These are phyloP conservation scores for Phytophthora agathidicida DNA, from an alignment of 352 stramenopile species.

Conservation along the genomic window DNA sequence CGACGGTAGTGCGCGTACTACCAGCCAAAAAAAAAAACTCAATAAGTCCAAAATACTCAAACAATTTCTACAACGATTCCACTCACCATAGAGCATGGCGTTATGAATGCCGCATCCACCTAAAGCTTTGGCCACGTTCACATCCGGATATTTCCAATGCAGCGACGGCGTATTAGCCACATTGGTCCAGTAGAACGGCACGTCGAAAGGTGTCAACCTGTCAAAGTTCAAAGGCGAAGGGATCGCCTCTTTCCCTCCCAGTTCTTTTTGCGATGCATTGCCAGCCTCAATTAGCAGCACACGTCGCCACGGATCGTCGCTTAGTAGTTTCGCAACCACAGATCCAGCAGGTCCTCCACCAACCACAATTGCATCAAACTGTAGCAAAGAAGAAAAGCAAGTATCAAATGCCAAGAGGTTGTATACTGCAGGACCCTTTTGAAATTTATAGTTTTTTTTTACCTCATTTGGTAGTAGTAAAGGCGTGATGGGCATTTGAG, in stretches of 20 bases:
- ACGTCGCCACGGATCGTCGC: conserved; percentile 57
- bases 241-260: conserved; percentile 57
- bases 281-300: conserved; percentile 76
- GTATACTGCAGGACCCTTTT: neutral
- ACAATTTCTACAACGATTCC: neutral
- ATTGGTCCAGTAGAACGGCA: conserved; percentile 87
- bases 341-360: conserved; percentile 64
- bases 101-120: conserved; percentile 92
- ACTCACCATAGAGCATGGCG: conserved; percentile 89
- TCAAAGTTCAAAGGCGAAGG: conserved; percentile 42
- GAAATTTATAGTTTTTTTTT: neutral
- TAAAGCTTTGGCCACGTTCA: conserved; percentile 85
- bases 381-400: neutral
- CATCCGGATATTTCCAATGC: conserved; percentile 82
- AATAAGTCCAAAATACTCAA: neutral
- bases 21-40: neutral
- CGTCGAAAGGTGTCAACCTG: conserved; percentile 76
- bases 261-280: conserved; percentile 53
- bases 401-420: no score
- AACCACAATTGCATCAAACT: conserved; percentile 74
- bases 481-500: conserved; percentile 2
- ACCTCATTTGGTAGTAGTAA: conserved; percentile 36
- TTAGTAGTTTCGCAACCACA: conserved; percentile 57
- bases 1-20: conserved; percentile 69
- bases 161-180: conserved; percentile 70